A percentile compares a stretch with the other conserved stretches of the same genome.
phyloP scores from a whole-genome alignment of 164 flowering plant species.

The Chloranthus sessilifolius region DNA sequence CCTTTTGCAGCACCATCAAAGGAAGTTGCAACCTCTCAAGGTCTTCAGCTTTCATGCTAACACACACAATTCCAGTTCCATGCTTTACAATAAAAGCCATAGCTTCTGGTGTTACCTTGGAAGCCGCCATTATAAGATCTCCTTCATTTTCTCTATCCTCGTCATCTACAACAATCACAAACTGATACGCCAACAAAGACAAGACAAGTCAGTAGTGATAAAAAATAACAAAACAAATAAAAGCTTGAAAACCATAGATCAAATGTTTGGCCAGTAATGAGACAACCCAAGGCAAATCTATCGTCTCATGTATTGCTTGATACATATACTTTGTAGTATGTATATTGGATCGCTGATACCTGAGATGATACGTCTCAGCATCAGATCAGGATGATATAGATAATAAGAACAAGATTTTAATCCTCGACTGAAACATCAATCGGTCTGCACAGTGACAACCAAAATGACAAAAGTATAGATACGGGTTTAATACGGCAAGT shows the following conservation, averaged over 20 bases:
- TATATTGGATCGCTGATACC: too few relatives aligned
- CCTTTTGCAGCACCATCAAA: conserved; percentile 63
- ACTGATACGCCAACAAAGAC: conserved; percentile 34
- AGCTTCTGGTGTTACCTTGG: conserved; percentile 76
- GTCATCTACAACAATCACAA: conserved; percentile 95
- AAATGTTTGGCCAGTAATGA: too few relatives aligned
- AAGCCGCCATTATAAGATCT: conserved; percentile 91
- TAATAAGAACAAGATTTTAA: too few relatives aligned
- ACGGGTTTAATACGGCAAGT: too few relatives aligned
- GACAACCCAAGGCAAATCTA: too few relatives aligned
- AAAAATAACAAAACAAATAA: not conserved
- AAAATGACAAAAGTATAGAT: too few relatives aligned
- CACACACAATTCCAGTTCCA: conserved; percentile 98
- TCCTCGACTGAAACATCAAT: too few relatives aligned
- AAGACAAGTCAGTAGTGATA: conserved; percentile 3
- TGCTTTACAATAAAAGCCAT: conserved; percentile 96
- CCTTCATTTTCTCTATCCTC: conserved; percentile 98
- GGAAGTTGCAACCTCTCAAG: conserved; percentile 84
- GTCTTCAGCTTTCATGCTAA: conserved; percentile 85
- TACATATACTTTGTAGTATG: too few relatives aligned
- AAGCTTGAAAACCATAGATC: not conserved
- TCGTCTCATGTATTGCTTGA: too few relatives aligned
- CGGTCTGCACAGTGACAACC: too few relatives aligned
- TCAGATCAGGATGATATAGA: too few relatives aligned
- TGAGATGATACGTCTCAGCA: too few relatives aligned